Base-by-base conservation (phyloP, 768 basidiomycete species). In the Nevesoporus exiguus region DNA sequence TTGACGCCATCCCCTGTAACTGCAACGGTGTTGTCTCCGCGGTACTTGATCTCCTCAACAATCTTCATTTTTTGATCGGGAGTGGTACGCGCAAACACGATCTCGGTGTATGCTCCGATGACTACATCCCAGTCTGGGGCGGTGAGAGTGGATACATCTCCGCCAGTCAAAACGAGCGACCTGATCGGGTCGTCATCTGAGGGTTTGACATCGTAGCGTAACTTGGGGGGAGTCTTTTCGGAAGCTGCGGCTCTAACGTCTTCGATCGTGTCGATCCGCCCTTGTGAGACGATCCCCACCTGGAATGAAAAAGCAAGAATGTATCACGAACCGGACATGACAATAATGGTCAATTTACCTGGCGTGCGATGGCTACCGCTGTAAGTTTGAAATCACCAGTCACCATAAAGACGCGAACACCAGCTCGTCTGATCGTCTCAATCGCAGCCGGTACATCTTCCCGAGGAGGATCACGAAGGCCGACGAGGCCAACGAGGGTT, bases 21-120 rank as follows among this genome's bases (percentile, higher is more conserved):
- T 1, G 80, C 81, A 7, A 82, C 80, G 1, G 77, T 75, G 49
- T 76, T 75, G 58, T 74, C 72, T 2, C 75, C 77, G 1, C 79
- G 69, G 9, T 61, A 60, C 58, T 82, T 80, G 58, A 82, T 71
- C 39, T 78, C 77, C 56, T 79, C 76, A 13, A 84, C 80, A 52
- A 84, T 84, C 41, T 73, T 70, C 58, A 84, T 71, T 60, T 83
- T 83, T 61, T 82, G 81, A 53, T 82, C 78, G 0, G 81, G 81
- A 0, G 77, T 79, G 0, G 79, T 82, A 5, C 82, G 71, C 0
- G 81, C 80, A 55, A 83, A 83, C 7, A 80, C 81, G n/a, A 82
- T 66, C 40, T 76, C 71, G 7, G 58, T 65, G 56, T 77, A 77
- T 4, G 52, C 52, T 3, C 74, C 72, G 9, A 72, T 52, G 15